Conservation (phyloP, 331 rosid genomes). For the Saraca asoca region DNA sequence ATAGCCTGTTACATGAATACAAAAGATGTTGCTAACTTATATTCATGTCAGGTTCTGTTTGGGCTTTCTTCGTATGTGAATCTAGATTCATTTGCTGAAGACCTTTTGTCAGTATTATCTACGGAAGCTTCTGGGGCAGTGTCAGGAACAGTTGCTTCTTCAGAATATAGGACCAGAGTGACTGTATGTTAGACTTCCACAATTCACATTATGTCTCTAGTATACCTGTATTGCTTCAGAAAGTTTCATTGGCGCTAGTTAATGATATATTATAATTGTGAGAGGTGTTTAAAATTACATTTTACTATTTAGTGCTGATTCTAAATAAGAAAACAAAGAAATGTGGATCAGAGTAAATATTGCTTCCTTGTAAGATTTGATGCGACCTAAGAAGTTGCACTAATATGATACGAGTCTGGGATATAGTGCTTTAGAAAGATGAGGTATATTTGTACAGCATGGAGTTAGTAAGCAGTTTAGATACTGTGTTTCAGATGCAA, state of each 20-base stretch:
- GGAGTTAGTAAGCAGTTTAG: too few species aligned
- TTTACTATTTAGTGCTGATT: too few species aligned
- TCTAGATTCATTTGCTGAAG: conserved; percentile 61
- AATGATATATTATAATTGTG: background rate
- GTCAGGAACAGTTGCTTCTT: conserved; percentile 71
- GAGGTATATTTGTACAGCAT: too few species aligned
- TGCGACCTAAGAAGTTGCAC: too few species aligned
- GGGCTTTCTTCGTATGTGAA: conserved; percentile 68
- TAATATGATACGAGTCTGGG: too few species aligned
- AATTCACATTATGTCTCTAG: background rate
- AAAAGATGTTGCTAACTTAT: background rate
- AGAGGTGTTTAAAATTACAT: background rate
- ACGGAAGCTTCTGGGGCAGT: conserved; percentile 37
- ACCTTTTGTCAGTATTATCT: conserved; percentile 61
- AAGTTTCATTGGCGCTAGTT: background rate
- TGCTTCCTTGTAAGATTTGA: too few species aligned
- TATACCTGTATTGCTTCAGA: too few species aligned
- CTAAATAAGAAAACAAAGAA: too few species aligned
- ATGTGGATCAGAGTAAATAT: too few species aligned
- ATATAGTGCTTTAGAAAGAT: too few species aligned
- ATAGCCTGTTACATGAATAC: background rate
- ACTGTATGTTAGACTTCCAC: conserved; percentile 51
- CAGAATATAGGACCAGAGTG: conserved; percentile 74
- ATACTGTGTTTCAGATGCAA: too few species aligned
- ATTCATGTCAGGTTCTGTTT: conserved; percentile 68